Evolutionary conservation across 2,329 filamentous ascomycete species (phyloP), one percentile per base, ranked within the genome.

Genomic region (Beauveria scarabaeidicola): DNA sequence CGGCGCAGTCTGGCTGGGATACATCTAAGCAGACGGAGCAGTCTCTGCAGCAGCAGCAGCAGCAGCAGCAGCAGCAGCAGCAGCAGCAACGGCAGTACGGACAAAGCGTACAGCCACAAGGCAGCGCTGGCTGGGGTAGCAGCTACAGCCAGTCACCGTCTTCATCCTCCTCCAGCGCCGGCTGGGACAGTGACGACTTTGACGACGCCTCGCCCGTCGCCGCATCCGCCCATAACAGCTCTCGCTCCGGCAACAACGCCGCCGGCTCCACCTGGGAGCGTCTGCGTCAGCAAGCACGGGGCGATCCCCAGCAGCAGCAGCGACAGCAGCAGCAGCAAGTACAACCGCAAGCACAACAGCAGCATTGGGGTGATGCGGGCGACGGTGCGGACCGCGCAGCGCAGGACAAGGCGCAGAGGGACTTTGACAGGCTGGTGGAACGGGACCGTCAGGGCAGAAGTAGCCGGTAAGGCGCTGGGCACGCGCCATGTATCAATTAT

Each of bases 401-500:
- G 47, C 79, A 75, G 65, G 72, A 73, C 9, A 73, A 78, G 62
- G 78, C 79, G 6, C 79, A 82, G 61, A 74, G 70, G 61, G 78
- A 82, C 32, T 82, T 81, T 63, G 79, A 82, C 61, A 70, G 70
- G 21, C 69, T 81, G 60, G 59, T 81, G 3, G 78, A 81, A 46
- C 69, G 71, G 15, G 79, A 81, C 61, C 69, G 75, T 23, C 66
- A 62, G 70, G 69, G 23, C 61, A 58, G 4, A 69, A 70, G 65
- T 27, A 64, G 62, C 40, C 64, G 57, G 40, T 68, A 64, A 23
- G 29, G 5, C 29, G 29, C 29, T 32, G 29, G 29, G 29, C 29
- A 13, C 32, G 32, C 11, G 47, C n/a, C 21, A 9, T 50, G 43
- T 48, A 40, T 27, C 7, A 40, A 23, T 11, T 29, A 25, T 13